Percentiles rank a stretch among this genome's conserved stretches.
Evolutionary conservation across 2,329 filamentous ascomycete genomes (phyloP).

Genomic region (Ilyonectria mors-panacis): DNA sequence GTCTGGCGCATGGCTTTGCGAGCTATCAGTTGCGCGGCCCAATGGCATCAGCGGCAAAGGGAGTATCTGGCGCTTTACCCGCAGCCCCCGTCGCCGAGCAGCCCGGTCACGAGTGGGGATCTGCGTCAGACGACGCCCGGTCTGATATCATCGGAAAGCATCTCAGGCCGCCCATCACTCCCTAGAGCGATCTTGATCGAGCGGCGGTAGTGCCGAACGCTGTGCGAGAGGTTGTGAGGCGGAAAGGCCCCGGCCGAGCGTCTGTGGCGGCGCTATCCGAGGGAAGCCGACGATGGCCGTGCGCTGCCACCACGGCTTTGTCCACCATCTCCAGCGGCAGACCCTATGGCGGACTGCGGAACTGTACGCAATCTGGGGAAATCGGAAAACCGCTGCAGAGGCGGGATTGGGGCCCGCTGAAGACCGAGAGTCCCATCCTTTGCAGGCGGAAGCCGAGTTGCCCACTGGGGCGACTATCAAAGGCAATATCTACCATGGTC

Average conservation of each 20-base stretch:
- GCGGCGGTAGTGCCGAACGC: conserved; percentile 43
- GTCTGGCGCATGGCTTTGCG: conserved; percentile 15
- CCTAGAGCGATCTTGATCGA: conserved; percentile 36
- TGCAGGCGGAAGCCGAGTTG: conserved; percentile 7
- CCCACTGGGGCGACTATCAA: conserved; percentile 3
- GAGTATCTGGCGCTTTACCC: conserved; percentile 32
- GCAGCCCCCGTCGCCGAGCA: conserved; percentile 37
- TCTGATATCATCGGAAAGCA: conserved; percentile 48
- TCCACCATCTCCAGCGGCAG: conserved; percentile 19
- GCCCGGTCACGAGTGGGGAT: conserved; percentile 43
- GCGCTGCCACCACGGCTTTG: conserved; percentile 32
- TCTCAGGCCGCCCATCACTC: conserved; percentile 22
- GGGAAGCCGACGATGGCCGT: conserved; percentile 60
- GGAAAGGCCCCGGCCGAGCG: conserved; percentile 49
- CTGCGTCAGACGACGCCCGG: conserved; percentile 41
- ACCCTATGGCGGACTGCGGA: conserved; percentile 35
- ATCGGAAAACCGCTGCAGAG: conserved; percentile 2
- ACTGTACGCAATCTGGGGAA: conserved; percentile 11
- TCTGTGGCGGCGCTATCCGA: conserved; percentile 54
- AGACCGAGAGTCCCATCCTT: conserved; percentile 11
- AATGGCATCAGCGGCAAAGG: conserved; percentile 39
- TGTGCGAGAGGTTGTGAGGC: conserved; percentile 41
- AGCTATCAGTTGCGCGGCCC: conserved; percentile 31
- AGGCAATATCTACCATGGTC: conserved; percentile 19
- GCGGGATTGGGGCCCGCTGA: conserved; percentile 6